These are phyloP conservation scores for Fagus crenata DNA, from an alignment of 306 rosid species.

Conservation along the genomic window DNA sequence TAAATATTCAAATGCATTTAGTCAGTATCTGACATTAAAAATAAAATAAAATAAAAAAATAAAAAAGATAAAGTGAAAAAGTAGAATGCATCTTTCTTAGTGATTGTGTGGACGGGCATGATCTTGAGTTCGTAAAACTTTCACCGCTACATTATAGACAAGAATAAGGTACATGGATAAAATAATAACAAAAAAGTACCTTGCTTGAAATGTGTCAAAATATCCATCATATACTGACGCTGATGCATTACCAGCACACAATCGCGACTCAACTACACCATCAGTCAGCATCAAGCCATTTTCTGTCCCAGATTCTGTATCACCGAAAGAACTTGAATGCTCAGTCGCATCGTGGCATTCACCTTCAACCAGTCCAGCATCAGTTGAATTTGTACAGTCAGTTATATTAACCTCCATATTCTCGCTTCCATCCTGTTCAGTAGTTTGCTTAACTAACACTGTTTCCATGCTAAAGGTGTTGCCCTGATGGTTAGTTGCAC, in stretches of 20 bases:
- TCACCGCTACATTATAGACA: conserved; percentile 1
- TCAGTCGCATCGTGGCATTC: conserved; percentile 45
- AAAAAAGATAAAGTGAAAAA: background rate
- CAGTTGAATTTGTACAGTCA: conserved; percentile 24
- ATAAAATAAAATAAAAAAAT: too few relatives aligned
- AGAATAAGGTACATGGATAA: background rate
- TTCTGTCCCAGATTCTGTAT: conserved; percentile 53
- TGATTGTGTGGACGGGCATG: background rate
- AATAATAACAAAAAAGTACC: conserved; percentile 44
- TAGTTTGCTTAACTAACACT: conserved; percentile 22
- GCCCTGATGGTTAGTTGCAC: conserved; percentile 30
- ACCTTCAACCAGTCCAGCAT: conserved; percentile 34
- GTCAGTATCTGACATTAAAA: too few relatives aligned
- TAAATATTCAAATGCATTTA: too few relatives aligned
- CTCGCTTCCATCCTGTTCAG: conserved; percentile 25
- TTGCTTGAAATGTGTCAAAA: conserved; percentile 36
- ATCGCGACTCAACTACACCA: conserved; percentile 59
- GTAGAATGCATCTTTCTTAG: background rate
- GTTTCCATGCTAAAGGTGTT: conserved; percentile 30
- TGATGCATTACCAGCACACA: conserved; percentile 23
- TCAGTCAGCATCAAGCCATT: conserved; percentile 40
- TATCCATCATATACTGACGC: conserved; percentile 39
- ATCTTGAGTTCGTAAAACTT: background rate
- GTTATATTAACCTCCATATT: conserved; percentile 55
- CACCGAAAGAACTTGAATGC: conserved; percentile 73